Percentiles rank a stretch among this genome's conserved stretches.
Conservation (phyloP, 1,139 yeast genomes). For the Geotrichum macrosporum region DNA sequence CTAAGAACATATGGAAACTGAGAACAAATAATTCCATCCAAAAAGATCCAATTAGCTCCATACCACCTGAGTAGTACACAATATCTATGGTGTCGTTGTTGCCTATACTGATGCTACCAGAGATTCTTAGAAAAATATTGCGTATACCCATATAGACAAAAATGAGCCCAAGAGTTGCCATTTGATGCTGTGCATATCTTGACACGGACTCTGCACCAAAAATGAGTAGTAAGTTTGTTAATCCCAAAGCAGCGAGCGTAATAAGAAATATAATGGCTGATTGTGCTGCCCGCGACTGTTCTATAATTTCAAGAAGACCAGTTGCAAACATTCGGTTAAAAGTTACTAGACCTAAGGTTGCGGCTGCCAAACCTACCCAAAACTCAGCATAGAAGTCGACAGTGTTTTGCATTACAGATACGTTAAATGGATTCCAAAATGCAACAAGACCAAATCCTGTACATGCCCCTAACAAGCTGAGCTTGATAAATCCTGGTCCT, state of each 20-base stretch:
- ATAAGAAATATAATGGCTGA: background rate
- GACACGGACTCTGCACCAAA: constrained; percentile 1
- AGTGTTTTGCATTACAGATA: background rate
- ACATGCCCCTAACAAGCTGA: background rate
- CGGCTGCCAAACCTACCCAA: constrained; percentile 8
- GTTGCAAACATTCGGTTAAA: no score
- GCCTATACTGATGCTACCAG: no score
- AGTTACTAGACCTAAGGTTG: background rate
- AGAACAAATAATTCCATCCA: constrained; percentile 13
- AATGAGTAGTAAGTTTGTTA: background rate
- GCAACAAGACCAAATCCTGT: background rate
- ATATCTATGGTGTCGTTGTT: no score
- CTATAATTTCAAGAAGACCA: background rate
- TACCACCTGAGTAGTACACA: background rate
- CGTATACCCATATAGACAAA: constrained; percentile 2
- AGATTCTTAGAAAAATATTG: background rate
- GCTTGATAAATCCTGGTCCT: background rate
- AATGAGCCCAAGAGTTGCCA: constrained; percentile 2
- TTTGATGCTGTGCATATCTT: constrained; percentile 1
- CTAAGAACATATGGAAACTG: constrained; percentile 10
- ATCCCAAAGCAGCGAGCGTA: background rate
- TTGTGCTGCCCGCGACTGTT: background rate
- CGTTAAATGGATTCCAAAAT: constrained; percentile 3
- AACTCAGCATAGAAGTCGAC: constrained; percentile 6
- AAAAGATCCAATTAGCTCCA: constrained; percentile 6